phyloP scores from a whole-genome alignment of 345 rosid species.

The Stellera chamaejasme region DNA sequence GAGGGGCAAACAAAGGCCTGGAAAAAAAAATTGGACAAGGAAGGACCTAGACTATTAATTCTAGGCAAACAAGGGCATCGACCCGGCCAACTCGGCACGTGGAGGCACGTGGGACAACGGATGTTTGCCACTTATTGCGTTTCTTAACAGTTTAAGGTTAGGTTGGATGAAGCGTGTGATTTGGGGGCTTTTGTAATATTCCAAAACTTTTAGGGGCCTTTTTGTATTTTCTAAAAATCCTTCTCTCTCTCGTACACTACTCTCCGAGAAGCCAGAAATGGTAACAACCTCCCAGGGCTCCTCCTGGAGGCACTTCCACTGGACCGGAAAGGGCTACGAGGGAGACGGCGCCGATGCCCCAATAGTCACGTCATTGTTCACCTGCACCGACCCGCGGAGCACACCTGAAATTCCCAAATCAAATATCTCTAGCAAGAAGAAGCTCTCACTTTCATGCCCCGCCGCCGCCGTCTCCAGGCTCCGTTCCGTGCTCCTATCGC shows the following conservation, averaged over 20 bases:
- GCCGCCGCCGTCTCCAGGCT: slow-evolving; percentile 75
- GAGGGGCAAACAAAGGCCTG: too few relatives aligned
- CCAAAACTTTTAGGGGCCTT: too few relatives aligned
- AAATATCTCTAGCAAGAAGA: slow-evolving; percentile 33
- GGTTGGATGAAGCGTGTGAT: too few relatives aligned
- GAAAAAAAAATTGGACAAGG: too few relatives aligned
- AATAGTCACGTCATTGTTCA: slow-evolving; percentile 29
- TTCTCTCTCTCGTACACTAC: not conserved
- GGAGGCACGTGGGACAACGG: too few relatives aligned
- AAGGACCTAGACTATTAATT: too few relatives aligned
- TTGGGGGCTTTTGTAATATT: too few relatives aligned
- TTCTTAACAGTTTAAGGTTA: too few relatives aligned
- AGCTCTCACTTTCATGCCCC: slow-evolving; percentile 22
- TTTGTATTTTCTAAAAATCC: too few relatives aligned
- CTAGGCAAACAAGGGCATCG: too few relatives aligned
- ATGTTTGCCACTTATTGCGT: too few relatives aligned
- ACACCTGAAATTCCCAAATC: slow-evolving; percentile 8
- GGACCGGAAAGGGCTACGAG: slow-evolving; percentile 69
- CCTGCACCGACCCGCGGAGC: slow-evolving; percentile 21
- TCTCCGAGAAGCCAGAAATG: slow-evolving; percentile 30
- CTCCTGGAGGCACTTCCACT: slow-evolving; percentile 77
- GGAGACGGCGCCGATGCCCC: slow-evolving; percentile 40
- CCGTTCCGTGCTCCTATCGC: slow-evolving; percentile 55
- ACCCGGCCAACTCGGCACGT: too few relatives aligned
- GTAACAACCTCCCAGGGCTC: slow-evolving; percentile 40